Conservation (phyloP, 495 filamentous ascomycete species). For the Neurospora sp. region DNA sequence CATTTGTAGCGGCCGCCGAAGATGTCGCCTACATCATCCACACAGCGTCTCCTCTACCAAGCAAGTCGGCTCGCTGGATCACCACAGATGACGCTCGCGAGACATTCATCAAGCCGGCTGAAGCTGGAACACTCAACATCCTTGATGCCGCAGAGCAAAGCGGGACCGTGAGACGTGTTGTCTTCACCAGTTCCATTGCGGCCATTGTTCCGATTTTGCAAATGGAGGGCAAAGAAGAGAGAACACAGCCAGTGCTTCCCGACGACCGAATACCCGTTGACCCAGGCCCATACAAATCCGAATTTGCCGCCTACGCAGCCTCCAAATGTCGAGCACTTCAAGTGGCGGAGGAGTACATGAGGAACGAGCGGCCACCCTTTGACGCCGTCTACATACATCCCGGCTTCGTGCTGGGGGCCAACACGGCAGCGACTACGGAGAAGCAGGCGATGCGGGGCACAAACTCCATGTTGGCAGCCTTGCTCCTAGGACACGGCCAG, state of each 20-base stretch:
- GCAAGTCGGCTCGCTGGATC: not conserved
- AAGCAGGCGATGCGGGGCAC: slow-evolving; percentile 27
- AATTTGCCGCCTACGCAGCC: slow-evolving; percentile 30
- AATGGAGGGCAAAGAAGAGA: slow-evolving; percentile 11
- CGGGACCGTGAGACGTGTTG: slow-evolving; percentile 55
- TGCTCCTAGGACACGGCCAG: slow-evolving; percentile 23
- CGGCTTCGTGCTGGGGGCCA: slow-evolving; percentile 32
- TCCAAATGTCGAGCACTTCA: slow-evolving; percentile 34
- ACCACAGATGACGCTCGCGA: slow-evolving; percentile 42
- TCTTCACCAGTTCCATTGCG: slow-evolving; percentile 36
- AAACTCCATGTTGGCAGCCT: slow-evolving; percentile 24
- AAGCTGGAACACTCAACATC: slow-evolving; percentile 65
- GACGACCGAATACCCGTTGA: slow-evolving; percentile 19
- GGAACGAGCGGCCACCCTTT: slow-evolving; percentile 29
- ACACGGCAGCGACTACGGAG: slow-evolving; percentile 28
- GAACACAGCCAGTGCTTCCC: slow-evolving; percentile 9
- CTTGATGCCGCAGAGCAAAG: slow-evolving; percentile 55
- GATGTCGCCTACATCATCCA: slow-evolving; percentile 42
- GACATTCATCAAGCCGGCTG: slow-evolving; percentile 54
- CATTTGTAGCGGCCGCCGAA: slow-evolving; percentile 37
- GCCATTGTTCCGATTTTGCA: slow-evolving; percentile 19
- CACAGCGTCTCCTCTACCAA: slow-evolving; percentile 37
- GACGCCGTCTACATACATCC: slow-evolving; percentile 40
- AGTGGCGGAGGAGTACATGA: slow-evolving; percentile 31
- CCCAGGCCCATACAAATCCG: slow-evolving; percentile 26